phyloP scores from a whole-genome alignment of 495 filamentous ascomycete genomes.

The Aspergillus asperescens region DNA sequence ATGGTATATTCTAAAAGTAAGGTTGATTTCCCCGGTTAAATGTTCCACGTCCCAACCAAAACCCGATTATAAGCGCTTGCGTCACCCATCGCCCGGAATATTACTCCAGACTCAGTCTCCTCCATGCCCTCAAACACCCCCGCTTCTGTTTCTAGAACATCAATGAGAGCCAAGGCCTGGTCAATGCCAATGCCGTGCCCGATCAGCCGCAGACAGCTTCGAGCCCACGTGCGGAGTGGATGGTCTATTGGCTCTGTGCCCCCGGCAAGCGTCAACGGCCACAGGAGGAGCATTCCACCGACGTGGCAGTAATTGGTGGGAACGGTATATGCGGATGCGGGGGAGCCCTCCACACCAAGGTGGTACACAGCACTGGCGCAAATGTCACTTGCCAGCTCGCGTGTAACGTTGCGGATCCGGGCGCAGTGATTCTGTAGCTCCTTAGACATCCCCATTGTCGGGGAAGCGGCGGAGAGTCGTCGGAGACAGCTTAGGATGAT shows the following conservation, averaged over 20 bases:
- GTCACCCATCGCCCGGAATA: conserved; percentile 1
- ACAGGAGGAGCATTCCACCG: conserved; percentile 44
- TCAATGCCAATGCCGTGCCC: conserved; percentile 44
- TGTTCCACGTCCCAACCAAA: conserved; percentile 7
- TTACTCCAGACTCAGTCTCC: conserved; percentile 3
- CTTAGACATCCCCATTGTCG: conserved; percentile 18
- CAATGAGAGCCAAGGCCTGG: conserved; percentile 42
- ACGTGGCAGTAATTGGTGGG: conserved; percentile 27
- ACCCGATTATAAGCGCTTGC: conserved; percentile 4
- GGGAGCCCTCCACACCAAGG: conserved; percentile 25
- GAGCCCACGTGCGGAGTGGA: conserved; percentile 40
- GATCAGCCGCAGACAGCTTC: conserved; percentile 37
- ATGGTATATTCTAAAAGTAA: background rate
- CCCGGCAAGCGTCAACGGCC: conserved; percentile 44
- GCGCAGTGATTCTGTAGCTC: conserved; percentile 33
- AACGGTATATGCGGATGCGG: conserved; percentile 3
- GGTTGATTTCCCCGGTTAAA: background rate
- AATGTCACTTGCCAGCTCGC: conserved; percentile 40
- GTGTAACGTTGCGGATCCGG: conserved; percentile 29
- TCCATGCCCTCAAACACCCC: conserved; percentile 24
- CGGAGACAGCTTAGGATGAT: conserved; percentile 35
- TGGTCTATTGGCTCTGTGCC: conserved; percentile 30
- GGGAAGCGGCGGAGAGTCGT: conserved; percentile 9
- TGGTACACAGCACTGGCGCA: conserved; percentile 42
- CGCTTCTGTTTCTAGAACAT: conserved; percentile 30